Evolutionary conservation across 1,139 yeast species (phyloP), one percentile per base, ranked within the genome.

Genomic region (Yamadazyma mexicana): DNA sequence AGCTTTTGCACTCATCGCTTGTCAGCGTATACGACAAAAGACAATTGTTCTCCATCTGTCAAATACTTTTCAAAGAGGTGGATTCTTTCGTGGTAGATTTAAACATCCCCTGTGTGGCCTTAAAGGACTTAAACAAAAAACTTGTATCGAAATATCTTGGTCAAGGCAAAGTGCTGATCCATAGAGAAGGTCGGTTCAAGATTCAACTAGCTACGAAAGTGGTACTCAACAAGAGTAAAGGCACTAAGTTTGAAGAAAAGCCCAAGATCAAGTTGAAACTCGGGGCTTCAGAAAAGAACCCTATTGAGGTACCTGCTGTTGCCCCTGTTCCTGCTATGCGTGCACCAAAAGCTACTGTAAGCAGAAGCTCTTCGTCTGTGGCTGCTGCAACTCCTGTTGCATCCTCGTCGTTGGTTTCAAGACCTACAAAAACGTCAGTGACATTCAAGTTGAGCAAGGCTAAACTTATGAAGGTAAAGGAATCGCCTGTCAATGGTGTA

Each of bases 61-160:
- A 79, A 38, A 73, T 91, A 5, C 61, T 92, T 30, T 87, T 79
- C 53, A 76, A 76, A 31, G 79, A 88, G n/a, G 62, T 68, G 26
- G 83, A 85, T 48, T 69, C 79, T 3, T 75, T 82, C 35, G 56
- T 76, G 16, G 87, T 88, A 1, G 74, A 67, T 9, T 63, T 89
- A 15, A 76, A 81, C 2, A 65, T 82, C 14, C 97, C 96, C 3
- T 64, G 68, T 50, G 65, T 71, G 22, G 67, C 73, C 11, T 48
- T 66, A 12, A 73, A 77, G 39, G 83, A 81, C 45, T 54, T 71
- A 37, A 67, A 67, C 43, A 82, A 78, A 59, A 79, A 79, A 51
- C 66, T 91, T 28, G 79, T 77, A 3, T 85, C 86, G 1, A 76
- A 73, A 48, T 58, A 74, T 40, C 43, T 67, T 23, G 81, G 75